Conservation (phyloP, 2,329 filamentous ascomycete genomes). For the Epichloe brachyelytri region DNA sequence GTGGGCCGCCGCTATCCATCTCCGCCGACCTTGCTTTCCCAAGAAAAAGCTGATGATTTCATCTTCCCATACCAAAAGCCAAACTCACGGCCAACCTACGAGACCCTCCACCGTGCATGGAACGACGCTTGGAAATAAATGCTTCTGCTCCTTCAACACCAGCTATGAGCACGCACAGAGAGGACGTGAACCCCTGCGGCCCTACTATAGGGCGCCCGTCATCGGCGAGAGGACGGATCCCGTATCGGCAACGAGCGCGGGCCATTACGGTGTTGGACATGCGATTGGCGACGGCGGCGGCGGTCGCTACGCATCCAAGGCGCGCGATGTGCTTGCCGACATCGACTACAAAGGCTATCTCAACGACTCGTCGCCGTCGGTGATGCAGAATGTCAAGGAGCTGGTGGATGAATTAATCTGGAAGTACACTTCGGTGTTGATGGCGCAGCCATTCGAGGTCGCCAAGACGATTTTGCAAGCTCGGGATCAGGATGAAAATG, state of each 20-base stretch:
- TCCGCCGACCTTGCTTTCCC: constrained; percentile 12
- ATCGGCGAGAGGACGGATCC: constrained; percentile 34
- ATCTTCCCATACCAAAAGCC: background rate
- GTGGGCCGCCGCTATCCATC: constrained; percentile 10
- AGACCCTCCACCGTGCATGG: background rate
- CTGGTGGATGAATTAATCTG: constrained; percentile 76
- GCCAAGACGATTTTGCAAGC: constrained; percentile 88
- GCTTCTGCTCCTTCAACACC: constrained; percentile 13
- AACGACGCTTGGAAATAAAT: constrained; percentile 9
- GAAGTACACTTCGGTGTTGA: constrained; percentile 80
- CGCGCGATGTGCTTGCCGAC: constrained; percentile 77
- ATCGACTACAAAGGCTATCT: constrained; percentile 87
- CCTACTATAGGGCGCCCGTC: constrained; percentile 55
- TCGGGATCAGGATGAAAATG: constrained; percentile 40
- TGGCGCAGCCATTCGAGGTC: constrained; percentile 93
- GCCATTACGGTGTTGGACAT: constrained; percentile 33
- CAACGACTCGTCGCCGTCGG: constrained; percentile 60
- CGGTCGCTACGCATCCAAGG: constrained; percentile 35
- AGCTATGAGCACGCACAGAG: constrained; percentile 32
- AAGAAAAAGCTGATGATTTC: constrained; percentile 7
- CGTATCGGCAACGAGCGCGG: constrained; percentile 26
- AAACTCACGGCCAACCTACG: background rate
- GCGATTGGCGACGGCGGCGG: constrained; percentile 19
- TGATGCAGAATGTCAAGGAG: constrained; percentile 60
- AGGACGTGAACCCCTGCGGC: constrained; percentile 49